Evolutionary conservation across 495 filamentous ascomycete genomes (phyloP).

Genomic region (Durotheca rogersii): DNA sequence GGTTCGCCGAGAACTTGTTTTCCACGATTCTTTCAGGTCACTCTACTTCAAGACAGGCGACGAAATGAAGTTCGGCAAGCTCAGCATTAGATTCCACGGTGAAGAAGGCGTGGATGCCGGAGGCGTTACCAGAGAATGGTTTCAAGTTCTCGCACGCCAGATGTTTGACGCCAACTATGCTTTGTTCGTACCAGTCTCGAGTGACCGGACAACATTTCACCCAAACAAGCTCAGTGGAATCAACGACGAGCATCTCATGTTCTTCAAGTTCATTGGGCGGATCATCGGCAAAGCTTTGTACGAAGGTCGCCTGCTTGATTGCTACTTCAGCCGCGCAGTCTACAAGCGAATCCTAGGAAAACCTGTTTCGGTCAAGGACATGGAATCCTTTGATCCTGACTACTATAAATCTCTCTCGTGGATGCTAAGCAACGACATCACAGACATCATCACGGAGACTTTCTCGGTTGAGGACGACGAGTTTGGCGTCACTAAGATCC

Average conservation of each 20-base stretch:
- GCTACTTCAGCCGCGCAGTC: slow-evolving; percentile 97
- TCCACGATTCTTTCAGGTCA: slow-evolving; percentile 96
- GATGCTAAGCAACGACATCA: slow-evolving; percentile 99
- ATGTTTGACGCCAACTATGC: slow-evolving; percentile 99
- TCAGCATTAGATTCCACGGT: slow-evolving; percentile 95
- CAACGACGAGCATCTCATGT: slow-evolving; percentile 93
- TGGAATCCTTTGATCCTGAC: slow-evolving; percentile 97
- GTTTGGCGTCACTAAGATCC: slow-evolving; percentile 83
- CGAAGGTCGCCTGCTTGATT: slow-evolving; percentile 93
- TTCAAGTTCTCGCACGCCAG: slow-evolving; percentile 92
- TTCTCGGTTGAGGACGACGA: slow-evolving; percentile 91
- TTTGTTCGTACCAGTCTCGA: slow-evolving; percentile 91
- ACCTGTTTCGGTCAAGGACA: slow-evolving; percentile 95
- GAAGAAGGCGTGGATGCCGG: slow-evolving; percentile 98
- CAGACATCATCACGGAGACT: slow-evolving; percentile 97
- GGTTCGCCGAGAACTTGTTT: slow-evolving; percentile 91
- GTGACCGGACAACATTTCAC: slow-evolving; percentile 98
- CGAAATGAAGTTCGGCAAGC: slow-evolving; percentile 97
- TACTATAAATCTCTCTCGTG: slow-evolving; percentile 99
- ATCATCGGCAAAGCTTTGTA: slow-evolving; percentile 99
- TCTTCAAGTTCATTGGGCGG: slow-evolving; percentile 99
- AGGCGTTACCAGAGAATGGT: slow-evolving; percentile 98
- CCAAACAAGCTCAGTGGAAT: slow-evolving; percentile 89
- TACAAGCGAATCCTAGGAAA: slow-evolving; percentile 97
- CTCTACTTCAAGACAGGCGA: slow-evolving; percentile 92